Conservation (phyloP, 768 basidiomycete species). For the Boletus tomentosulus region DNA sequence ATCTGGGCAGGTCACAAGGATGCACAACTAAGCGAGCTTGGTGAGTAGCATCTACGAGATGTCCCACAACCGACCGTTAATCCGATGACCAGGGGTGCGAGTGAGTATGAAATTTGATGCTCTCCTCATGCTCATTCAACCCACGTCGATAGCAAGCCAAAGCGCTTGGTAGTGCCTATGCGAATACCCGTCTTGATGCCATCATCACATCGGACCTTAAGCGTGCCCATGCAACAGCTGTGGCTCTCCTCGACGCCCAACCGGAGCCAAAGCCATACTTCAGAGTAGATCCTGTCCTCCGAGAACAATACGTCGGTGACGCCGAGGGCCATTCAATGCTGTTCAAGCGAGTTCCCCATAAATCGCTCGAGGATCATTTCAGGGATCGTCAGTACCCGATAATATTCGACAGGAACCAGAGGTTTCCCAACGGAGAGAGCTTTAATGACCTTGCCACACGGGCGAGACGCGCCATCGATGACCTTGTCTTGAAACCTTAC, state of each 20-base stretch:
- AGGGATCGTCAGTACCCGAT: constrained; percentile 51
- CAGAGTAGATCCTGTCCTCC: constrained; percentile 46
- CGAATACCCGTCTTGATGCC: constrained; percentile 43
- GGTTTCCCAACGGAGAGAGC: constrained; percentile 72
- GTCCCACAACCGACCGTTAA: not conserved
- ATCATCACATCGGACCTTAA: constrained; percentile 67
- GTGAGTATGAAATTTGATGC: constrained; percentile 28
- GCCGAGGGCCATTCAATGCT: constrained; percentile 62
- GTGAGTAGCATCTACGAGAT: constrained; percentile 34
- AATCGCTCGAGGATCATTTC: constrained; percentile 44
- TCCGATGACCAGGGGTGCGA: constrained; percentile 45
- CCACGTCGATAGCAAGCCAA: constrained; percentile 51
- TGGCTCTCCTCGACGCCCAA: constrained; percentile 50
- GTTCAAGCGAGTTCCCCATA: constrained; percentile 21
- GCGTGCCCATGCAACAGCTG: constrained; percentile 60
- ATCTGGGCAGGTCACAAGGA: constrained; percentile 79
- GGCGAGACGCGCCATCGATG: constrained; percentile 47
- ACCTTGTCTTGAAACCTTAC: constrained; percentile 50
- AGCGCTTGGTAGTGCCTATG: constrained; percentile 54
- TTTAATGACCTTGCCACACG: constrained; percentile 56
- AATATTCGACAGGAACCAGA: constrained; percentile 40
- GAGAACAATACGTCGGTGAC: constrained; percentile 67
- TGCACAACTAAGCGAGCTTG: constrained; percentile 70
- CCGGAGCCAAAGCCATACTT: constrained; percentile 43
- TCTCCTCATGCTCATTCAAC: not conserved